A percentile compares a stretch with the other conserved stretches of the same genome.
phyloP scores from a whole-genome alignment of 169 alveolate genomes.

The Toxoplasma gondii region DNA sequence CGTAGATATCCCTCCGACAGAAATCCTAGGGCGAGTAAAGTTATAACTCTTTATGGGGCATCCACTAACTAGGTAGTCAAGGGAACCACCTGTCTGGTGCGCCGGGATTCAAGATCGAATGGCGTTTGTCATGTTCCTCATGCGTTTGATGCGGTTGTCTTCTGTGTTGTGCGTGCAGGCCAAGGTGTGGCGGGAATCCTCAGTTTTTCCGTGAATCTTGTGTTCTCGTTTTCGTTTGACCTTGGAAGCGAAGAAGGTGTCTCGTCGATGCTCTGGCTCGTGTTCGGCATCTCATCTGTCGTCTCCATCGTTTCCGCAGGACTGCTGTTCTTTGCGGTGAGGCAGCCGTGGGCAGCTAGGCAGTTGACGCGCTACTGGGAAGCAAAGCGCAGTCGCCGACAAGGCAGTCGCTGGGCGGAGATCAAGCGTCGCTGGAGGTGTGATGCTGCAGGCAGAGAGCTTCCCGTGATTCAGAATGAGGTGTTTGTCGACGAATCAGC shows the following conservation, averaged over 20 bases:
- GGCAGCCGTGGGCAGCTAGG: slow-evolving; percentile 39
- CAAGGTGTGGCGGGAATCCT: slow-evolving; percentile 34
- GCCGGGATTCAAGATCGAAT: too few relatives aligned
- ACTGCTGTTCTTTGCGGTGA: slow-evolving; percentile 8
- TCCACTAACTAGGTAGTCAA: too few relatives aligned
- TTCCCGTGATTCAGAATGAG: background rate
- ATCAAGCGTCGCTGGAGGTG: background rate
- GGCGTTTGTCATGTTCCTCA: too few relatives aligned
- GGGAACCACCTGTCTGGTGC: too few relatives aligned
- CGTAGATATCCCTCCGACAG: too few relatives aligned
- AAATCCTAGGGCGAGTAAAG: too few relatives aligned
- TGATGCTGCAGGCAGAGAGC: background rate
- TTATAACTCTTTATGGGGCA: too few relatives aligned
- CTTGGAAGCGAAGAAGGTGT: slow-evolving; percentile 23
- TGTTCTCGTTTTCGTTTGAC: slow-evolving; percentile 28
- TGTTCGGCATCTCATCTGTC: background rate
- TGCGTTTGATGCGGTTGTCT: background rate
- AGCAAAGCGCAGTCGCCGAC: slow-evolving; percentile 41
- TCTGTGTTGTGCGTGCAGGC: slow-evolving; percentile 4
- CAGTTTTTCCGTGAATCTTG: background rate
- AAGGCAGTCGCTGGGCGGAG: background rate
- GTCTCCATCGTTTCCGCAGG: background rate
- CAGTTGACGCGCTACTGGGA: slow-evolving; percentile 38
- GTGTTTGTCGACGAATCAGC: background rate
- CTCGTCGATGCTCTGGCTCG: slow-evolving; percentile 44